Evolutionary conservation across 176 grass and related monocot genomes (phyloP).

Genomic region (Panicum miliaceum): DNA sequence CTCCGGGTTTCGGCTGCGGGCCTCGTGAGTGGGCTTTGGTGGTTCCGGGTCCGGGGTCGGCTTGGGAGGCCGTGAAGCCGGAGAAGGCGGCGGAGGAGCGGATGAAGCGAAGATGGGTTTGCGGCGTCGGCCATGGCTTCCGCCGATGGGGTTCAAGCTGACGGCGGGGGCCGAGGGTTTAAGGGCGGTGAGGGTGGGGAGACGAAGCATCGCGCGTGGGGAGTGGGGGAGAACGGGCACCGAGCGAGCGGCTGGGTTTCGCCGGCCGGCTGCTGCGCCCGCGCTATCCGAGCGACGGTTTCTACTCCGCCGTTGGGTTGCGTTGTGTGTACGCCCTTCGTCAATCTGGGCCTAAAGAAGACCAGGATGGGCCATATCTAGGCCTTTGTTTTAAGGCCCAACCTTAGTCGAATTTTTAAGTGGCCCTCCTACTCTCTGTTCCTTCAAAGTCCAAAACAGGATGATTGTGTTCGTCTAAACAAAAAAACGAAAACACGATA

Average conservation of each 20-base stretch:
- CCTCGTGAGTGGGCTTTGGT: conserved; percentile 8
- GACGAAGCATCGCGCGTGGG: conserved; percentile 45
- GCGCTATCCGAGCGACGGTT: conserved; percentile 35
- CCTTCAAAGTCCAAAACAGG: too few species aligned
- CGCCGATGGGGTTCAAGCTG: conserved; percentile 14
- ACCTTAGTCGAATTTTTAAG: neutral
- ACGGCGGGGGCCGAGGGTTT: conserved; percentile 39
- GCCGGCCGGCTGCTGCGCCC: neutral
- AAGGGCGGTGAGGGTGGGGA: conserved; percentile 44
- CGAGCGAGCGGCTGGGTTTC: conserved; percentile 23
- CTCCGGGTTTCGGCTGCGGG: neutral
- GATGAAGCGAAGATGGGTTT: conserved; percentile 31
- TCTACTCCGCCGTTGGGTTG: neutral
- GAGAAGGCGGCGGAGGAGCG: conserved; percentile 40
- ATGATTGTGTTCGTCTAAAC: neutral
- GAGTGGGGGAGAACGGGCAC: neutral
- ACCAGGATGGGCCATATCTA: neutral
- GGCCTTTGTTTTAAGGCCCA: neutral
- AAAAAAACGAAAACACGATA: neutral
- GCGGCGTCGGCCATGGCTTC: conserved; percentile 17
- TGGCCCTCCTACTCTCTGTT: neutral
- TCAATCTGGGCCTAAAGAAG: neutral
- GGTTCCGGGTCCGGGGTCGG: conserved; percentile 32
- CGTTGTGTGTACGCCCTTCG: too few species aligned
- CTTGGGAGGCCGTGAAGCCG: conserved; percentile 28